Base-by-base conservation (phyloP, 176 grass and related monocot genomes). In the Carex kokanica region DNA sequence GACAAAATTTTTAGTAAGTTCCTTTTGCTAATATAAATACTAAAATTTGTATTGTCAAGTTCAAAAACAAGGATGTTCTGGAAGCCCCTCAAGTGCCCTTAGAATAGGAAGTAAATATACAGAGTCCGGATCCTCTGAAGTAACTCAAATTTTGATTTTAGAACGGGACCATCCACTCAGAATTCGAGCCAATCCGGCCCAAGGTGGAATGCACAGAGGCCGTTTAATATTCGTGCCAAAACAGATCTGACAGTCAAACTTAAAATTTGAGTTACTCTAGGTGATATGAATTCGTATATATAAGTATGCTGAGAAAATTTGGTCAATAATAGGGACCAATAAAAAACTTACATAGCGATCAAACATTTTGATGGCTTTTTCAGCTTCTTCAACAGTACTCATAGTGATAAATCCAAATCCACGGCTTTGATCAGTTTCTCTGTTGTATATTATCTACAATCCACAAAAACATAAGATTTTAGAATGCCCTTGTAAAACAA, bases 371-470 rank as follows among this genome's bases (percentile, higher is more conserved):
- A 93, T 88, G 59, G 94, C 94, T 80, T 90, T 97, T 20, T 97
- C 94, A 25, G 94, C 94, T 83, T 97, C 91, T 85, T 97, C 94
- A 38, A 93, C 60, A 29, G 94, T 97, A 47, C 91, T 88, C 91
- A 97, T 93, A 11, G 91, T 93, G 64, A 97, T 72, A 83, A 97
- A 97, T 27, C 94, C 94, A 72, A 97, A 97, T 53, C 94, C 94
- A 64, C 94, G 91, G 71, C 94, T 97, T 70, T 54, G 85, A 59
- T 93, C 91, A 0, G 91, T 97, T 54, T 89, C 91, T 60, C 94
- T 91, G 86, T 93, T 93, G 65, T 97, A 97, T 54, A 97, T 91
- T 58, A 97, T 88, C 94, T 97, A 83, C 15, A 74, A 32, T 86
- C 2, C 7, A 11, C 59, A 59, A 24, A 51, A 12, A 15, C 17